Base-by-base conservation (phyloP, 257 asterid species). In the Nicotiana otophora region DNA sequence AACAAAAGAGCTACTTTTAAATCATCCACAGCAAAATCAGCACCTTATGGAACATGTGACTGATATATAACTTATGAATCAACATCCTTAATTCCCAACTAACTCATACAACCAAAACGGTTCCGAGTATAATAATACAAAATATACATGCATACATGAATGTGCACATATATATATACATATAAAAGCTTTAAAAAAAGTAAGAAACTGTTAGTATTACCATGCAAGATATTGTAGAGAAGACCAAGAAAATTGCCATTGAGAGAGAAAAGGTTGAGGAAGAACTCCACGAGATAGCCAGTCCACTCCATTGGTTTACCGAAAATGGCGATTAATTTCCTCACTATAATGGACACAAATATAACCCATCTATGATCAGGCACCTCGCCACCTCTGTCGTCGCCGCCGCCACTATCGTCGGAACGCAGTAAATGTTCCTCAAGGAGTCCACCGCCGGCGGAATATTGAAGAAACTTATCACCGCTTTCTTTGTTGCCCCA, bases 341-440 rank as follows among this genome's bases (percentile, higher is more conserved):
- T 88, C 19, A 69, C 91, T 11, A 94, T 30, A 66, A 94, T 84
- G 7, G 98, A 94, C 15, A 93, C 91, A 66, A 94, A 84, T 57
- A 96, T 91, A 31, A 96, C 94, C 99, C 98, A 94, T 86, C 92
- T 86, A 19, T 90, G 97, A 78, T 87, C 91, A 63, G 87, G 81
- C 26, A 82, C 77, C 81, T 51, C 86, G 55, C n/a, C 87, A 3
- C n/a, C 89, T 19, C 80, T 86, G 67, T 48, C 81, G 0, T 54
- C 87, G 1, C 12, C 80, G 33, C 62, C 23, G 39, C 63, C 39
- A 0, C 30, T 31, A 4, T 30, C 81, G 51, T 76, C 83, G 30
- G 23, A 67, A 28, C 48, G 63, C 53, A 1, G 3, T 34, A 7
- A 26, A 4, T 14, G 15, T 48, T 74, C 75, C 46, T 42, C 48